Base-by-base conservation (phyloP, 495 filamentous ascomycete genomes). In the Neurospora discreta region DNA sequence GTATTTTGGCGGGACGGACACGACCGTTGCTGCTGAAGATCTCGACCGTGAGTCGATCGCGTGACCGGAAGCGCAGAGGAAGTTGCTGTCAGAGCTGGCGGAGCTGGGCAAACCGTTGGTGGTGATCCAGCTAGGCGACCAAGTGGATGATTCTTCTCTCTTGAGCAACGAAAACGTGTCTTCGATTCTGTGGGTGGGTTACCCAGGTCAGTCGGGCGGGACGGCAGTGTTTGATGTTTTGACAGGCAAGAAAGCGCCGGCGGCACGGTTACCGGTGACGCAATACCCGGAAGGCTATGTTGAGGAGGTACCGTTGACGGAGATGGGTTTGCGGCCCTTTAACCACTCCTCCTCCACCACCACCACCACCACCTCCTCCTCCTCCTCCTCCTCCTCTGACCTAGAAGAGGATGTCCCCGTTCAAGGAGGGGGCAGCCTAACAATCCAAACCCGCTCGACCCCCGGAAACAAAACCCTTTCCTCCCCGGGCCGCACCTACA, bases 221-320 rank as follows among this genome's bases (percentile, higher is more conserved):
- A 81, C 83, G 60, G 82, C 83, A 0, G 74, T 88, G 7, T 77
- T 84, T 1, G 82, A 87, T 68, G 75, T 89, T 1, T 23, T 89
- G 11, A 85, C 82, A 26, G 87, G 87, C 11, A 80, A 77, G 6
- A 79, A 78, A 10, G 84, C 85, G 26, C 87, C 87, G 0, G 87
- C 85, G 23, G 89, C 85, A 33, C 85, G 89, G 26, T 78, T 90
- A 2, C 87, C 88, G 0, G 89, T 88, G 38, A 89, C 86, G 9
- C 81, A 83, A 72, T 84, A 84, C 60, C 81, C 82, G 6, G 73
- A 71, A 0, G 75, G 75, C 33, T 84, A 84, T 71, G 77, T 78
- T 23, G 74, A 79, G 43, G 74, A 80, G 60, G 77, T 82, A 7
- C 73, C 72, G 18, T 79, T 82, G 76, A 81, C 80, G 7, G 74